Base-by-base conservation (phyloP, 2,329 filamentous ascomycete species). In the Epichloe glyceriae region DNA sequence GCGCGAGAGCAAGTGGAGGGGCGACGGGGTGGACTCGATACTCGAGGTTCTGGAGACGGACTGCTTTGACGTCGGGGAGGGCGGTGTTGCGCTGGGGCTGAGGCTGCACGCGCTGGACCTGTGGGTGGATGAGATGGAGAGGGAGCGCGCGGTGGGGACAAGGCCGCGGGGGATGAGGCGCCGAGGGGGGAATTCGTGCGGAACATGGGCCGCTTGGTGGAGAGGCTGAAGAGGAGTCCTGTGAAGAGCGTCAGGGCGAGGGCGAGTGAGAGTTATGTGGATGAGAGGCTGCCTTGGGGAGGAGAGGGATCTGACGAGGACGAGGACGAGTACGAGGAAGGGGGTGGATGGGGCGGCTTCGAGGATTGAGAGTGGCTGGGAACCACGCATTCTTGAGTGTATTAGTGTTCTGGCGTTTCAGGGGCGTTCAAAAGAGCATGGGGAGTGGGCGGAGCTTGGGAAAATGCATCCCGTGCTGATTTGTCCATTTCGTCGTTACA, bases 51-150 rank as follows among this genome's bases (percentile, higher is more conserved):
- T 69, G 40, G 48, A 47, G 5, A 60, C 60, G 46, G 64, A 57
- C 34, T 65, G 64, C 41, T 64, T 70, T 19, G 66, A 69, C 35
- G 53, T 55, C 35, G 63, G 64, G 37, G 63, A 66, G 1, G 61
- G 62, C 58, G 82, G 79, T 60, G 79, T 94, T 1, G 86, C 91
- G 0, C 86, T 93, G 58, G 93, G 93, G 0, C 64, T 98, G 64
- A 73, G 88, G 55, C 82, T 95, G 66, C 93, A 98, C 68, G 78
- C 90, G 14, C 67, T 95, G 55, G 93, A 98, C 70, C 78, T 97
- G 50, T 97, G 86, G 80, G 78, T 95, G 8, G 93, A 97, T 65
- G 90, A 96, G 74, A 67, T 90, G 60, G 86, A 90, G 67, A 83
- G 82, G 62, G 78, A 81, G 35, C 78, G 82, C 49, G 72, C 78